A percentile compares a stretch with the other conserved stretches of the same genome.
Evolutionary conservation across 2,329 filamentous ascomycete species (phyloP).

Genomic region (Colletotrichum eleusines): DNA sequence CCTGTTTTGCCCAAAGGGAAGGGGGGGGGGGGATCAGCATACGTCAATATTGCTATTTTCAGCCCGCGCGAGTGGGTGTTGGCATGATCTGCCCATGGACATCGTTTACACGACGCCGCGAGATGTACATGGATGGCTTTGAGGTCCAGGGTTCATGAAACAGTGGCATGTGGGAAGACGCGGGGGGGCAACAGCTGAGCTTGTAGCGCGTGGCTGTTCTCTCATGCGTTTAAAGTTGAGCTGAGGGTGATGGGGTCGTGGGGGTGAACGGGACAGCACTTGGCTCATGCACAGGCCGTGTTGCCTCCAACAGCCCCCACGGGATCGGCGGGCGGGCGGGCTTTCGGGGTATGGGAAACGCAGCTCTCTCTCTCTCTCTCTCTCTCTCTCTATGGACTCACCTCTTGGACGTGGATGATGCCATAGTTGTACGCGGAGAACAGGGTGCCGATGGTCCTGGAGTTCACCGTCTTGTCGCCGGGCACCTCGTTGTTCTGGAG

Average conservation of each 20-base stretch:
- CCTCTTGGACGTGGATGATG: conserved; percentile 75
- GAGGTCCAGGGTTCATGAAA: conserved; percentile 9
- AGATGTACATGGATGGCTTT: not conserved
- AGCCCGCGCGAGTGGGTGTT: not conserved
- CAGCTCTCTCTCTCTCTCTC: conserved; percentile 19
- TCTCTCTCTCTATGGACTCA: conserved; percentile 44
- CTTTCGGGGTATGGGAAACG: not conserved
- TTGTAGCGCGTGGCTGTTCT: not conserved
- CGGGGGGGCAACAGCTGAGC: not conserved
- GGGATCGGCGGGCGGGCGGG: not conserved
- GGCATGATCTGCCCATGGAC: not conserved
- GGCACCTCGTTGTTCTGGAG: conserved; percentile 71
- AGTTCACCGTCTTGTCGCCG: conserved; percentile 71
- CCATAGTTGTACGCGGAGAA: conserved; percentile 70
- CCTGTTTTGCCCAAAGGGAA: not conserved
- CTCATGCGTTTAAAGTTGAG: conserved; percentile 8
- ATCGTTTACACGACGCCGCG: not conserved
- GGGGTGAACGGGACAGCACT: conserved; percentile 6
- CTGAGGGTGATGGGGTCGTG: not conserved
- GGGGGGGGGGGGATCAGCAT: too few species aligned
- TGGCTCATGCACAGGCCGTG: conserved; percentile 17
- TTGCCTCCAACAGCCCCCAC: not conserved
- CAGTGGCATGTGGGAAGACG: conserved; percentile 20
- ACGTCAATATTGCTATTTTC: not conserved
- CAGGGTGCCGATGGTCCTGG: conserved; percentile 65